These are phyloP conservation scores for Trichoderma semiorbis DNA, from an alignment of 2,329 filamentous ascomycete genomes.

Conservation along the genomic window DNA sequence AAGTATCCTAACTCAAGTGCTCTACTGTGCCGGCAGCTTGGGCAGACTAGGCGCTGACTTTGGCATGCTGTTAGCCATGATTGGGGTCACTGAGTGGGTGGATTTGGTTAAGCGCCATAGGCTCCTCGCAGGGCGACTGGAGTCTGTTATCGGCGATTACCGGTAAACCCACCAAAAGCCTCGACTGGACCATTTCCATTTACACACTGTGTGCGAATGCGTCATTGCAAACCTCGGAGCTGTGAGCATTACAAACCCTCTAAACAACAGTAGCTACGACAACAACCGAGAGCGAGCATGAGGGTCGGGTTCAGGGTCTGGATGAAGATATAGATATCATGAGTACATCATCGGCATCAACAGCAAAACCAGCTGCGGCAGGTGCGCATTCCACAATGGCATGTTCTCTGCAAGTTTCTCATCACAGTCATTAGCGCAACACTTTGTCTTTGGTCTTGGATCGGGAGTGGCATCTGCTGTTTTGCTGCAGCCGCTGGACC, in stretches of 20 bases:
- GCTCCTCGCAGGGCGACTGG: constrained; percentile 73
- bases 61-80: constrained; percentile 71
- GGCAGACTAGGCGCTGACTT: constrained; percentile 91
- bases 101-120: constrained; percentile 86
- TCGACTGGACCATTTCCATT: background rate
- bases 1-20: constrained; percentile 83
- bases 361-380: constrained; percentile 1
- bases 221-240: constrained; percentile 2
- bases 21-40: constrained; percentile 90
- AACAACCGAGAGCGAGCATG: background rate
- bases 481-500: constrained; percentile 88
- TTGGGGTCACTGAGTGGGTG: constrained; percentile 70
- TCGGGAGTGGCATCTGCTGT: constrained; percentile 87
- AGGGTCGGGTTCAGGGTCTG: background rate
- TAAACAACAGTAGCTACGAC: background rate
- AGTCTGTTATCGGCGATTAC: constrained; percentile 61
- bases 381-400: constrained; percentile 8
- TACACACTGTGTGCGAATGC: constrained; percentile 1
- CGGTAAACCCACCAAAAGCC: constrained; percentile 22
- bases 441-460: constrained; percentile 83
- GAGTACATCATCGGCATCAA: constrained; percentile 1
- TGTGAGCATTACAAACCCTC: background rate
- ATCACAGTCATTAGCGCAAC: constrained; percentile 56
- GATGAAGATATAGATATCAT: background rate
- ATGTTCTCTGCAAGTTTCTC: constrained; percentile 3